These are phyloP conservation scores for Yarrowia sp. DNA, from an alignment of 805 yeast genomes.

Conservation along the genomic window DNA sequence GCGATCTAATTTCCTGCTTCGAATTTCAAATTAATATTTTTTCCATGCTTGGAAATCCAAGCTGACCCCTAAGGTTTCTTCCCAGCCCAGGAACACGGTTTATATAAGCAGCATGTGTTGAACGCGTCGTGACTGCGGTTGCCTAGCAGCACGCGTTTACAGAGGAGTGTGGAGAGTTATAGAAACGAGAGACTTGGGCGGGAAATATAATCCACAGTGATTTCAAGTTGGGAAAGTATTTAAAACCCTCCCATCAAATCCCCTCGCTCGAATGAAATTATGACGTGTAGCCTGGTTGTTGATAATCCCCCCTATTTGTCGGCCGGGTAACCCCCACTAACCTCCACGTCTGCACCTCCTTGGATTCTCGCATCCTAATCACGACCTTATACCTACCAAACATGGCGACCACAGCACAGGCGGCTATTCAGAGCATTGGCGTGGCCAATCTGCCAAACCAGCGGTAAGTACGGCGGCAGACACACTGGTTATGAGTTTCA, in stretches of 20 bases:
- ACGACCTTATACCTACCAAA: constrained; percentile 3
- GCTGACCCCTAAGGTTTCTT: constrained; percentile 5
- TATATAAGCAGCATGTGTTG: background rate
- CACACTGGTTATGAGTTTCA: background rate
- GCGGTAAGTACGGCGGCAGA: constrained; percentile 42
- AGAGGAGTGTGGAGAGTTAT: no score
- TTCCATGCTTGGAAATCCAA: background rate
- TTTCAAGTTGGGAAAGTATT: no score
- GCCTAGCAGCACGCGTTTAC: constrained; percentile 24
- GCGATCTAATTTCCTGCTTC: background rate
- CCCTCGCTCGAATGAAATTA: background rate
- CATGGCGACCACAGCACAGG: constrained; percentile 38
- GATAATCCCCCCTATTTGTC: constrained; percentile 18
- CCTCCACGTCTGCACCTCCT: constrained; percentile 39
- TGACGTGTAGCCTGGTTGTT: background rate
- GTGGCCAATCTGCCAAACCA: constrained; percentile 48
- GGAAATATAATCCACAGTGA: no score
- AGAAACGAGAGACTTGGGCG: no score
- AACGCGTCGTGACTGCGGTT: constrained; percentile 22
- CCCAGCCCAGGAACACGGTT: constrained; percentile 9
- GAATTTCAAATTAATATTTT: background rate
- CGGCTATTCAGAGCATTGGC: constrained; percentile 43
- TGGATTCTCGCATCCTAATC: constrained; percentile 32
- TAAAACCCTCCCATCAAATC: no score
- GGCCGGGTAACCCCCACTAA: constrained; percentile 34